phyloP scores from a whole-genome alignment of 2,329 filamentous ascomycete genomes.

The Dothideomycetes sp. region DNA sequence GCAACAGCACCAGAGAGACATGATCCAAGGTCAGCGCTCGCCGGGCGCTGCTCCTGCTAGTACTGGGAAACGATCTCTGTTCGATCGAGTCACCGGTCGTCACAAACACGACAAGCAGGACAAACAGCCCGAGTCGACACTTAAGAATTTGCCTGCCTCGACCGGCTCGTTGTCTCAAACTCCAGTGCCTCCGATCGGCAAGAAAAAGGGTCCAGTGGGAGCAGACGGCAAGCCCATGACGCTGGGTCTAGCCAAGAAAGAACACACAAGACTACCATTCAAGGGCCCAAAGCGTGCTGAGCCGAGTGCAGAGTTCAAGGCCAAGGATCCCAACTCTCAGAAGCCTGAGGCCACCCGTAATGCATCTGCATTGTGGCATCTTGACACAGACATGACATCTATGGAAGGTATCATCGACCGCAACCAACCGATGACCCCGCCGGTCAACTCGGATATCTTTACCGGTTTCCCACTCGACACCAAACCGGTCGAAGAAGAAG shows the following conservation, averaged over 20 bases:
- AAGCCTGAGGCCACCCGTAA: constrained; percentile 29
- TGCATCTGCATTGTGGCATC: constrained; percentile 52
- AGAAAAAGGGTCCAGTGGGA: constrained; percentile 14
- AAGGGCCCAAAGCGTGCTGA: constrained; percentile 38
- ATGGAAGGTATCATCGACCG: constrained; percentile 81
- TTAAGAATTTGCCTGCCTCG: constrained; percentile 33
- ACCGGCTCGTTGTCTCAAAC: constrained; percentile 31
- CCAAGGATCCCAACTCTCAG: constrained; percentile 35
- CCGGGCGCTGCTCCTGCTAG: constrained; percentile 41
- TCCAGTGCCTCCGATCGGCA: constrained; percentile 11
- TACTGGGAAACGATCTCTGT: constrained; percentile 41
- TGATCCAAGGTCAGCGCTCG: constrained; percentile 44
- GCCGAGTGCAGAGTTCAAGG: constrained; percentile 31
- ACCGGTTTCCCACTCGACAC: constrained; percentile 21
- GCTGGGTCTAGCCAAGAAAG: constrained; percentile 17
- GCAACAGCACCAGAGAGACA: constrained; percentile 28
- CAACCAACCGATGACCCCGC: constrained; percentile 54
- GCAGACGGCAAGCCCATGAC: constrained; percentile 13
- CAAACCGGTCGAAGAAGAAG: constrained; percentile 23
- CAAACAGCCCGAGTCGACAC: constrained; percentile 24
- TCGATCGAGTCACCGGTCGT: constrained; percentile 45
- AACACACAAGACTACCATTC: constrained; percentile 44
- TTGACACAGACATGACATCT: constrained; percentile 81
- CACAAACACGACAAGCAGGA: constrained; percentile 38
- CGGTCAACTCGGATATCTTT: constrained; percentile 37